Evolutionary conservation across 352 stramenopile genomes (phyloP), one percentile per base, ranked within the genome.

Genomic region (Phytophthora ramorum): DNA sequence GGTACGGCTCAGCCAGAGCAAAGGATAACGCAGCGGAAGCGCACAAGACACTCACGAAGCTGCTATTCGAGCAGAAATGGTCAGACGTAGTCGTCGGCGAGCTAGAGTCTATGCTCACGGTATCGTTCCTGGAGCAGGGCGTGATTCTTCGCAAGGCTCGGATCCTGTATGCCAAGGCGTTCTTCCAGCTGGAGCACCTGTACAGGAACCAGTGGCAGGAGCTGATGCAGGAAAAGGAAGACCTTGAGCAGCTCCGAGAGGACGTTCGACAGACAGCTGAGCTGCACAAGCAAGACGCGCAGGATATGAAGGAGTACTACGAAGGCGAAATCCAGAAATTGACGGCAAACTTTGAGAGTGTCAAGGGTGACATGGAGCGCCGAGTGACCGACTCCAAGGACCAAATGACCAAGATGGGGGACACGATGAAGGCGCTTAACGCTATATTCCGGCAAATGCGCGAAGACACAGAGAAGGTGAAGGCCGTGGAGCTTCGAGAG

Each of bases 371-470:
- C 5, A 85, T 95, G 73, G 90, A 98, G 63, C 68, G 77, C 12
- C 87, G 88, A 49, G 62, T 85, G 37, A 46, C 48, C 0, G 83
- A 95, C 10, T 81, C 81, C 2, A 93, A 96, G 58, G 82, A 95
- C 2, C 83, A 97, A 58, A 82, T 93, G 64, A 75, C 79, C 20
- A 95, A 96, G 49, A 98, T 98, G 91, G 79, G 81, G 7, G 92
- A 98, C 50, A 97, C 92, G 2, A 93, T 98, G 73, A 95, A 94
- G 50, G 95, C 92, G 14, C 77, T 98, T 0, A 98, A 97, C 68
- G 95, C 84, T 2, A 96, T 98, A 26, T 98, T 98, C 53, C 74
- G 87, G 2, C 91, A 97, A 37, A 98, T 98, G 90, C 93, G 96
- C 12, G 80, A 93, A 41, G 91, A 98, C 48, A 94, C 79, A 0